These are phyloP conservation scores for Onygenales sp. DNA, from an alignment of 2,329 filamentous ascomycete genomes.

Conservation along the genomic window DNA sequence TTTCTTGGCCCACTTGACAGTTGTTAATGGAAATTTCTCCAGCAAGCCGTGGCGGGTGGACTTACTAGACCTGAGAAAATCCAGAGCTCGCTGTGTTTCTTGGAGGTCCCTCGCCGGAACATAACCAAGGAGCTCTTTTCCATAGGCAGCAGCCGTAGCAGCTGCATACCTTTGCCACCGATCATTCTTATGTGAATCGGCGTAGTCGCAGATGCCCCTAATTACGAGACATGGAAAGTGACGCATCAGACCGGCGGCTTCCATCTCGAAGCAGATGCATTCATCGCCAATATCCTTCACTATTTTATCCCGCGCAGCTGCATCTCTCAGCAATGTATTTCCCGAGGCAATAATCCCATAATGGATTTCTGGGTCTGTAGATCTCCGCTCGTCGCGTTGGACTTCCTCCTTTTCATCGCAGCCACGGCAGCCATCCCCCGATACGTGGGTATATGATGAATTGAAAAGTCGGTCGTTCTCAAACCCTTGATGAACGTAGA, in stretches of 20 bases:
- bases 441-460: neutral
- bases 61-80: neutral
- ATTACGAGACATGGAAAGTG: conserved; percentile 9
- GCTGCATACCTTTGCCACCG: conserved; percentile 12
- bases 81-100: neutral
- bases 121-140: conserved; percentile 8
- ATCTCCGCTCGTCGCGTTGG: neutral
- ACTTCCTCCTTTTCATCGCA: neutral
- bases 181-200: conserved; percentile 9
- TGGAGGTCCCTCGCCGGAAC: neutral
- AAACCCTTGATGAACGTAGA: conserved; percentile 1
- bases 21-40: neutral
- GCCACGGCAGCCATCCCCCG: too few relatives aligned
- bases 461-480: conserved; percentile 13
- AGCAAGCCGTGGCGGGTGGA: neutral
- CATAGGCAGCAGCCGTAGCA: conserved; percentile 10
- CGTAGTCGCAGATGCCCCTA: conserved; percentile 9
- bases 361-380: conserved; percentile 4
- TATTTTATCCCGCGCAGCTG: conserved; percentile 6
- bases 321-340: conserved; percentile 11
- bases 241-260: neutral
- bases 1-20: neutral
- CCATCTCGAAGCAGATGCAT: conserved; percentile 14
- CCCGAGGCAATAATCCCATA: conserved; percentile 12
- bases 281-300: conserved; percentile 3